Evolutionary conservation across 768 basidiomycete species (phyloP), one percentile per base, ranked within the genome.

Genomic region (Suillus plorans): DNA sequence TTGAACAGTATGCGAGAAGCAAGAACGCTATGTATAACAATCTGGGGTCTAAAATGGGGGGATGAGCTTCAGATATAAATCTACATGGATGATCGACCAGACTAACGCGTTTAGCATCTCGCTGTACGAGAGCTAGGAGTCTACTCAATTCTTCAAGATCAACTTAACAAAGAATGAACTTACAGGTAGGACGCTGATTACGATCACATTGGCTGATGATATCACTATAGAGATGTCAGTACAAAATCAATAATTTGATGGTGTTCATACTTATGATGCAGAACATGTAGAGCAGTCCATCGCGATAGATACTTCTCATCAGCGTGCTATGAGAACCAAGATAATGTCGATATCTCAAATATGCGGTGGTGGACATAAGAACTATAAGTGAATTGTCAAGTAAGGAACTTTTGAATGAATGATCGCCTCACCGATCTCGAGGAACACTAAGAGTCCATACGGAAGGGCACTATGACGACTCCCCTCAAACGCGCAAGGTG

Each of bases 1-100:
- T 44, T 63, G 13, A 63, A 63, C 7, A 63, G 22, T 18, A 58
- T 63, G 14, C 62, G 62, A 13, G 62, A 63, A 41, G 62, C 62
- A 22, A 63, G 52, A 53, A 63, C 62, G 39, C 53, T 63, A 9
- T 63, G 62, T 20, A 20, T 3, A 31, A 63, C 62, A 14, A 63
- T 44, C 22, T 63, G 62, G 25, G 37, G 56, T 31, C 62, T 63
- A 37, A n/a, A 25, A 28, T 28, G 12, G n/a, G 25, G 50, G 14
- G 8, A 60, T 60, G 18, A 20, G 25, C 18, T 34, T 53, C 10
- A 5, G 31, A 53, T 31, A 53, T 31, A 20, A 18, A 18, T 52
- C 1, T 52, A 34, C 31, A n/a, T 34, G 18, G 10, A 34, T 53
- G 10, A 5, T 53, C 10, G 31, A 55, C 31, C 53, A 34, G 31